These are phyloP conservation scores for Diospyros lotus DNA, from an alignment of 148 eudicot genomes.

Conservation along the genomic window DNA sequence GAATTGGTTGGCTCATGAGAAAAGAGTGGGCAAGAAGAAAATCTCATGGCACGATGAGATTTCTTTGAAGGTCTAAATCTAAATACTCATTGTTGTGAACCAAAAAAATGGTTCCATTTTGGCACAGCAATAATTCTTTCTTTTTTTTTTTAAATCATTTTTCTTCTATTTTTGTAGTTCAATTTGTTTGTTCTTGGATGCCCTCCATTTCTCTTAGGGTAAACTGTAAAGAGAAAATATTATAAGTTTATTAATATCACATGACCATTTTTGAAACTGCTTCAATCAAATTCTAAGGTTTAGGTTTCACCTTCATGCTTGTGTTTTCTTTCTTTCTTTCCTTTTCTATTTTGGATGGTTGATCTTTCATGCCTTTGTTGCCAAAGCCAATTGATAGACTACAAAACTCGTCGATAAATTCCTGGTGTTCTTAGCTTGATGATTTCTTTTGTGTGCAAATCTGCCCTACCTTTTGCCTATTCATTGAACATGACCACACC, in stretches of 20 bases:
- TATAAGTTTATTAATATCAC: background rate
- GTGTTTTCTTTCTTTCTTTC: too few species aligned
- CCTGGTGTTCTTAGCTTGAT: too few species aligned
- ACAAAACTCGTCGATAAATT: too few species aligned
- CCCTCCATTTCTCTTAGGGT: background rate
- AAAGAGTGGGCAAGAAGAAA: constrained; percentile 31
- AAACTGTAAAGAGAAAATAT: background rate
- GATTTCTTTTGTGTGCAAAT: too few species aligned
- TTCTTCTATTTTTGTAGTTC: background rate
- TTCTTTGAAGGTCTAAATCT: constrained; percentile 32
- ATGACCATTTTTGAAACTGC: background rate
- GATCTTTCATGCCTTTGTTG: too few species aligned
- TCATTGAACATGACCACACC: too few species aligned
- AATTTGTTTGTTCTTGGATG: background rate
- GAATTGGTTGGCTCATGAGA: constrained; percentile 19
- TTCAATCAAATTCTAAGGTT: background rate
- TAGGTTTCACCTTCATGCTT: too few species aligned
- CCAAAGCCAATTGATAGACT: too few species aligned
- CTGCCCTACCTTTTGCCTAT: too few species aligned
- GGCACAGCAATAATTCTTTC: constrained; percentile 14
- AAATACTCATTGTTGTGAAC: background rate
- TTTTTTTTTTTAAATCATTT: background rate
- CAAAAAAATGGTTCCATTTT: constrained; percentile 9
- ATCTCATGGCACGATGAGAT: constrained; percentile 38
- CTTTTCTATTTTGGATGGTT: too few species aligned